phyloP scores from a whole-genome alignment of 148 eudicot species.

The Beta vulgaris region DNA sequence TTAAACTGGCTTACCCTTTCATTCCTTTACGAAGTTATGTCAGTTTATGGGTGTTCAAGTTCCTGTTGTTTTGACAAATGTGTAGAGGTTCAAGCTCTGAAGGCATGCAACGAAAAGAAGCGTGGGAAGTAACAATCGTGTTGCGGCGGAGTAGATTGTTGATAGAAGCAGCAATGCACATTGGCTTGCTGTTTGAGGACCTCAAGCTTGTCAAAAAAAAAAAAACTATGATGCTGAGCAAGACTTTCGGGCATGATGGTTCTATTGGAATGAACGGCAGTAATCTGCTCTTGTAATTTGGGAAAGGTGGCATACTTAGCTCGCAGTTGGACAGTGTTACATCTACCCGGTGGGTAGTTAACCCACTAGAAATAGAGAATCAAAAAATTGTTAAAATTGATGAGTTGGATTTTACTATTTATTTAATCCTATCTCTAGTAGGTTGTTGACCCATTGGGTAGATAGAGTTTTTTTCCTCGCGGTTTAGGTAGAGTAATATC shows the following conservation, averaged over 20 bases:
- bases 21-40: neutral
- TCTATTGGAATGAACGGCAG: neutral
- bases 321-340: too few species aligned
- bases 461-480: too few species aligned
- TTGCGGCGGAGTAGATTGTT: neutral
- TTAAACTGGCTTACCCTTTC: neutral
- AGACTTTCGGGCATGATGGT: neutral
- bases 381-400: too few species aligned
- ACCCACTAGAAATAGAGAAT: too few species aligned
- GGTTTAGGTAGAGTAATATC: too few species aligned
- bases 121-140: constrained; percentile 14
- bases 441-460: too few species aligned
- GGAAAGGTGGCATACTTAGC: neutral
- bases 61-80: neutral
- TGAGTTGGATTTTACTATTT: too few species aligned
- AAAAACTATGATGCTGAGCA: neutral
- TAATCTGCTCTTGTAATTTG: constrained; percentile 1
- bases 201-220: neutral
- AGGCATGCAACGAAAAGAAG: constrained; percentile 27
- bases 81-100: constrained; percentile 41
- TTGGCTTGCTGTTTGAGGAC: neutral
- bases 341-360: too few species aligned
- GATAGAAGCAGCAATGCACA: neutral
- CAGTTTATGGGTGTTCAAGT: neutral
- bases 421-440: too few species aligned